Evolutionary conservation across 1,284 basidiomycete genomes (phyloP).

Genomic region (Butyriboletus appendiculatus): DNA sequence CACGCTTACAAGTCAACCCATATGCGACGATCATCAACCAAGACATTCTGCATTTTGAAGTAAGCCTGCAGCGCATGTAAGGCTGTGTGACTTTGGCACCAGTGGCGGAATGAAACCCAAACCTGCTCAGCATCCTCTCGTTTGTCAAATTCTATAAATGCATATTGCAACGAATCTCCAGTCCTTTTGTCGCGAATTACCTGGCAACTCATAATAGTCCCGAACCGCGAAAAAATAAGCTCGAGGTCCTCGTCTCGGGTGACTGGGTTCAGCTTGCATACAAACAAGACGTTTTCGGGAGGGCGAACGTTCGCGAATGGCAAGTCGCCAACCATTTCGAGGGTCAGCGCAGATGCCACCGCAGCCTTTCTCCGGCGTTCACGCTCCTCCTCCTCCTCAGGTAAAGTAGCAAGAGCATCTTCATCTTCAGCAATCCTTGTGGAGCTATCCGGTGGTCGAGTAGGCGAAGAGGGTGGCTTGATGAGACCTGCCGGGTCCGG

Average conservation of each 20-base stretch:
- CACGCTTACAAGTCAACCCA: constrained; percentile 90
- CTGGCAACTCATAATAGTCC: constrained; percentile 95
- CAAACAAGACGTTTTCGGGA: constrained; percentile 98
- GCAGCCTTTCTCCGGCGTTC: constrained; percentile 84
- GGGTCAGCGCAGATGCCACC: constrained; percentile 89
- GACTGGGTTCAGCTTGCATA: constrained; percentile 97
- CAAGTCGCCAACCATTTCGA: constrained; percentile 99
- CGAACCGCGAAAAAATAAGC: constrained; percentile 96
- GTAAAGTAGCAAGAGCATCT: constrained; percentile 73
- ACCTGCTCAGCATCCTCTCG: constrained; percentile 92
- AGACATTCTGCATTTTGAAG: constrained; percentile 99
- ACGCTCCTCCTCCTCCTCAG: constrained; percentile 83
- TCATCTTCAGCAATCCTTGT: constrained; percentile 92
- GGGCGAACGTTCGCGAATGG: constrained; percentile 98
- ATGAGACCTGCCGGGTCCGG: constrained; percentile 80
- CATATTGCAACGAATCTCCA: constrained; percentile 96
- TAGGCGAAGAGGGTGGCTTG: constrained; percentile 77
- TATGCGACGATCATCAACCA: constrained; percentile 98
- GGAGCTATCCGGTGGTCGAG: constrained; percentile 77
- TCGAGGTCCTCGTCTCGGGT: constrained; percentile 96
- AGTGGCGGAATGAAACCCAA: constrained; percentile 17
- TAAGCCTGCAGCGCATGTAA: constrained; percentile 66
- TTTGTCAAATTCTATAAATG: constrained; percentile 98
- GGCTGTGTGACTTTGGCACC: not conserved
- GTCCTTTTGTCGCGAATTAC: constrained; percentile 96